Base-by-base conservation (phyloP, 768 basidiomycete genomes). In the Tulasnella sp. region DNA sequence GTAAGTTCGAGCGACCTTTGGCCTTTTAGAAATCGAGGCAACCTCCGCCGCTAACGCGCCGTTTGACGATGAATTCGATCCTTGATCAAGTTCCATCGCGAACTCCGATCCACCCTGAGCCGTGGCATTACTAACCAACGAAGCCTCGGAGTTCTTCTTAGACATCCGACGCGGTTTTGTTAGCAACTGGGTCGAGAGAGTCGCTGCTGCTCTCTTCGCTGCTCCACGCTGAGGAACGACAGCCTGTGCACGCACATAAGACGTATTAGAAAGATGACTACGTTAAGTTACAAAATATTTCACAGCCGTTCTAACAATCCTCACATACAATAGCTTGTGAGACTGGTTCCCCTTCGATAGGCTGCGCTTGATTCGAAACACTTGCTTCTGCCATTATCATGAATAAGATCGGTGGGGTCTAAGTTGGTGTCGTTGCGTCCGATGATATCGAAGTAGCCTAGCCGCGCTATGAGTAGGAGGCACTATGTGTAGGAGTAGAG, bases 201-300 rank as follows among this genome's bases (percentile, higher is more conserved):
- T 56, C 27, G 34, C 26, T 1, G 41, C 27, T 19, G 55, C 55
- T 17, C 24, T 32, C 38, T 47, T 43, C 19, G 55, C 55, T 21
- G 55, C 55, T 30, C 55, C 23, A 11, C 55, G 41, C 44, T 45
- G 34, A 21, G 55, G 55, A 41, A 56, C 32, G 15, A 30, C 27
- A 29, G 10, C n/a, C 51, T 53, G 21, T 11, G 21, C 19, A 10
- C 34, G 34, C 7, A 38, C n/a, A n/a, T n/a, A n/a, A n/a, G n/a
- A 38, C 34, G 15, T 38, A 38, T 38, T 38, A 38, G n/a, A n/a
- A n/a, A n/a, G n/a, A n/a, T n/a, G n/a, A n/a, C n/a, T n/a, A n/a
- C n/a, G n/a, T n/a, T n/a, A n/a, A n/a, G n/a, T n/a, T n/a, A n/a
- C n/a, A n/a, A n/a, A n/a, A n/a, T n/a, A n/a, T n/a, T n/a, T n/a